Percentiles rank a stretch among this genome's conserved stretches.
Evolutionary conservation across 495 filamentous ascomycete genomes (phyloP).

Genomic region (Hypoxylon rickii): DNA sequence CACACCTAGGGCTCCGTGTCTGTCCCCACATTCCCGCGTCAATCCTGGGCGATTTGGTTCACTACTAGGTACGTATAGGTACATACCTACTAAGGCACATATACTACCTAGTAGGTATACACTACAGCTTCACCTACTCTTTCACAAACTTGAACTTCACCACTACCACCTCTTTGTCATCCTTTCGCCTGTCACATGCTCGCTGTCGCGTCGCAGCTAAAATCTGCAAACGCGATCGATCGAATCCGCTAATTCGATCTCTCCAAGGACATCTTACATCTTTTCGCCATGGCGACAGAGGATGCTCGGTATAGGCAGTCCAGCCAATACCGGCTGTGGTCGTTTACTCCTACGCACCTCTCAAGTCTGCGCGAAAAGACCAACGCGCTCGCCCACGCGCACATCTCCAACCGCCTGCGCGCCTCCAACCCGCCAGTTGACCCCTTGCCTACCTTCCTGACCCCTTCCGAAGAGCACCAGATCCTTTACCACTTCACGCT

Average conservation of each 20-base stretch:
- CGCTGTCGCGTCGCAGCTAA: no score
- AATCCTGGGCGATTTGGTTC: no score
- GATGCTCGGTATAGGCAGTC: conserved; percentile 90
- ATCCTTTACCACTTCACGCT: conserved; percentile 81
- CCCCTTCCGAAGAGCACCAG: conserved; percentile 77
- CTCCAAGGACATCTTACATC: neutral
- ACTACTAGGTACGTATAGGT: no score
- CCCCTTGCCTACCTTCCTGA: conserved; percentile 69
- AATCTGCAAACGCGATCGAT: no score
- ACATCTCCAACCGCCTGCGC: conserved; percentile 60
- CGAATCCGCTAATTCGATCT: neutral
- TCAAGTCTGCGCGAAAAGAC: conserved; percentile 71
- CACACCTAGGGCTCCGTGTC: no score
- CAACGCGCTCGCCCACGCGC: conserved; percentile 71
- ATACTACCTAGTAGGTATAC: no score
- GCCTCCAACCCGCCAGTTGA: conserved; percentile 40
- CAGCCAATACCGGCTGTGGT: conserved; percentile 90
- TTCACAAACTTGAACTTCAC: no score
- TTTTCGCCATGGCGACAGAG: conserved; percentile 60
- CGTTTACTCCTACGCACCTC: conserved; percentile 79
- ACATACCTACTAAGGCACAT: no score
- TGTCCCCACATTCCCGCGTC: no score
- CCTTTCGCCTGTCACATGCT: no score
- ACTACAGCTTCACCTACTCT: no score
- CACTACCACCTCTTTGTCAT: no score